Base-by-base conservation (phyloP, 495 filamentous ascomycete genomes). In the Penicillium silybi region DNA sequence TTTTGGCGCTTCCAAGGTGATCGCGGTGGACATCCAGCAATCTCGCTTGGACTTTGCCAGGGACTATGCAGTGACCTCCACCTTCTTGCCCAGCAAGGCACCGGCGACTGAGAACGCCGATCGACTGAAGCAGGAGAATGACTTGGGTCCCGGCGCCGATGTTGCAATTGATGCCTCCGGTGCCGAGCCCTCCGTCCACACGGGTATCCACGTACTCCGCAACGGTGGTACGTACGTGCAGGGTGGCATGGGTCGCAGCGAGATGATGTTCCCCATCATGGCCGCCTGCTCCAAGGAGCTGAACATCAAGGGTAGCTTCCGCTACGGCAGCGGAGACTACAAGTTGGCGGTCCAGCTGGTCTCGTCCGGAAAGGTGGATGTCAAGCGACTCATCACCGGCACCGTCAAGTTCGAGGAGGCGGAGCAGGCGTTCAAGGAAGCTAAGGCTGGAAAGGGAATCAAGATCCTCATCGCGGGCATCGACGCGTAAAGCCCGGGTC, bases 171-270 rank as follows among this genome's bases (percentile, higher is more conserved):
- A 84, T 50, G 80, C 79, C 22, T 81, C 79, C 0, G 81, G 80
- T 0, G 80, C 73, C 1, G 80, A 80, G 50, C 56, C 73, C 11
- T 79, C 73, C 8, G 75, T 84, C 16, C 71, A 79, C 54, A 75
- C 75, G 0, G 80, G 78, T 6, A 74, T 81, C 23, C 70, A 80
- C 48, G 73, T 75, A 25, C 62, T 79, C 9, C 74, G 72, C 32
- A 70, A 66, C 46, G 80, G 80, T 8, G 80, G 81, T 11, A 82
- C 73, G 6, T 84, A 79, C 53, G 80, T 85, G 3, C 81, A 86
- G 59, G 80, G 76, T 39, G 82, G 81, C 15, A 79, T 85, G 76
- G 81, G 80, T 0, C 74, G 74, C 42, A 75, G 73, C 54, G 77
- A 81, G 59, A 76, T 81, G 40, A 62, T 56, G 2, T 80, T 83